Evolutionary conservation across 495 filamentous ascomycete genomes (phyloP).

Genomic region (Penicillium pancosmium): DNA sequence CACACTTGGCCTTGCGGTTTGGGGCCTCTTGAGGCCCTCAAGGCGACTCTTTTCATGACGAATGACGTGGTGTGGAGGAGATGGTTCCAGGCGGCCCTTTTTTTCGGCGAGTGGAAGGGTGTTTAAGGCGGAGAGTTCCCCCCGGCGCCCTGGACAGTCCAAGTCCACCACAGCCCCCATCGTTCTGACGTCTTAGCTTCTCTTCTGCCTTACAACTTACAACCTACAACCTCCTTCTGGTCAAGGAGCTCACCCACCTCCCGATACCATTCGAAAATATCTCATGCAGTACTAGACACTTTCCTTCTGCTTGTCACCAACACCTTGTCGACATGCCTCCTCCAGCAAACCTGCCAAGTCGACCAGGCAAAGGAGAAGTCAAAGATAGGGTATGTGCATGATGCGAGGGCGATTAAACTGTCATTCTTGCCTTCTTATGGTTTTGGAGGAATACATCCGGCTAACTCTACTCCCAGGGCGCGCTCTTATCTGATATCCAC

Average conservation of each 20-base stretch:
- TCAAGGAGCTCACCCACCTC: constrained; percentile 22
- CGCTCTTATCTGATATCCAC: constrained; percentile 84
- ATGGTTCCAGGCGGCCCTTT: constrained; percentile 18
- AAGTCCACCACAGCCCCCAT: constrained; percentile 27
- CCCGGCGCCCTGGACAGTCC: constrained; percentile 12
- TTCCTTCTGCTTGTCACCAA: constrained; percentile 11
- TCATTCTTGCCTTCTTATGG: not conserved
- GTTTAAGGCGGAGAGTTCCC: constrained; percentile 33
- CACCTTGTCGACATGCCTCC: constrained; percentile 57
- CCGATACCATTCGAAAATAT: constrained; percentile 9
- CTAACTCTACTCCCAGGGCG: constrained; percentile 63
- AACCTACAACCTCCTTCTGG: constrained; percentile 18
- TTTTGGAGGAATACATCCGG: not conserved
- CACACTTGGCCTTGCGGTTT: constrained; percentile 34
- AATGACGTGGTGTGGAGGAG: constrained; percentile 13
- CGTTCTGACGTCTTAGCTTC: constrained; percentile 34
- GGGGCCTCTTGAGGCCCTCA: constrained; percentile 31
- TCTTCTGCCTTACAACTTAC: constrained; percentile 25
- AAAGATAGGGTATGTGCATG: constrained; percentile 59
- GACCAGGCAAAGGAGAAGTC: constrained; percentile 48
- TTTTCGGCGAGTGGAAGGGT: constrained; percentile 11
- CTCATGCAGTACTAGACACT: constrained; percentile 6
- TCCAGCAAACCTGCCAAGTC: constrained; percentile 47
- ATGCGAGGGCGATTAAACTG: not conserved
- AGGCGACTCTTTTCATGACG: constrained; percentile 39